Evolutionary conservation across 1,284 basidiomycete genomes (phyloP).

Genomic region (Microbotryum intermedium): DNA sequence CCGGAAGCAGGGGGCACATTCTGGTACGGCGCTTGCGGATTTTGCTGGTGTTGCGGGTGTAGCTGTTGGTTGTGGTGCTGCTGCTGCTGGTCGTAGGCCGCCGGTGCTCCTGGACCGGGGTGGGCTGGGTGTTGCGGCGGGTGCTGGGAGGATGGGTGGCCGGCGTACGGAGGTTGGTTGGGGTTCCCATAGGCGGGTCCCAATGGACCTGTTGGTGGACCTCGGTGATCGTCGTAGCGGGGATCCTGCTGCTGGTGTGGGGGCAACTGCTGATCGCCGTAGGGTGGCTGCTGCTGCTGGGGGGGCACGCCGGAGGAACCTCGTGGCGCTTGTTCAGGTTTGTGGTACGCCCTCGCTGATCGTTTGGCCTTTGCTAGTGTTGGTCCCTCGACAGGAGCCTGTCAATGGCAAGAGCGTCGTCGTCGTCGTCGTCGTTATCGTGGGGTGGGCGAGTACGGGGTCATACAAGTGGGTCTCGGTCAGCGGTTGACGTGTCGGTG

Average conservation of each 20-base stretch:
- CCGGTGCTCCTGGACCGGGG: not conserved
- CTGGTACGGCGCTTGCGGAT: conserved; percentile 17
- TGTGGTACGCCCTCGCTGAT: conserved; percentile 23
- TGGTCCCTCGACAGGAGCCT: not conserved
- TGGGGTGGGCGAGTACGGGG: not conserved
- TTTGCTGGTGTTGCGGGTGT: conserved; percentile 28
- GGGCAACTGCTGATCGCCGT: conserved; percentile 25
- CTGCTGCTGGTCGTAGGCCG: not conserved
- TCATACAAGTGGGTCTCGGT: not conserved
- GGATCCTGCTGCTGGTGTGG: conserved; percentile 23
- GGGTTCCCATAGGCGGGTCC: not conserved
- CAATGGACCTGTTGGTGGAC: not conserved
- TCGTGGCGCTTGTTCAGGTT: not conserved
- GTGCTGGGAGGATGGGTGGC: not conserved
- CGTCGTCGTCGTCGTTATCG: not conserved
- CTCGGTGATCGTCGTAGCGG: conserved; percentile 4
- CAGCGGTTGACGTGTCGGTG: not conserved
- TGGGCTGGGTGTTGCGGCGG: conserved; percentile 16
- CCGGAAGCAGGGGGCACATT: not conserved
- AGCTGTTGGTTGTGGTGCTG: not conserved
- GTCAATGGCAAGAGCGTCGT: not conserved
- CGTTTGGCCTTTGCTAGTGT: conserved; percentile 10
- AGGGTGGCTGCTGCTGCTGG: conserved; percentile 23
- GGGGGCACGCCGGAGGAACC: conserved; percentile 13
- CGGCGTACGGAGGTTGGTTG: not conserved